These are phyloP conservation scores for Lycium barbarum DNA, from an alignment of 257 asterid species.

Conservation along the genomic window DNA sequence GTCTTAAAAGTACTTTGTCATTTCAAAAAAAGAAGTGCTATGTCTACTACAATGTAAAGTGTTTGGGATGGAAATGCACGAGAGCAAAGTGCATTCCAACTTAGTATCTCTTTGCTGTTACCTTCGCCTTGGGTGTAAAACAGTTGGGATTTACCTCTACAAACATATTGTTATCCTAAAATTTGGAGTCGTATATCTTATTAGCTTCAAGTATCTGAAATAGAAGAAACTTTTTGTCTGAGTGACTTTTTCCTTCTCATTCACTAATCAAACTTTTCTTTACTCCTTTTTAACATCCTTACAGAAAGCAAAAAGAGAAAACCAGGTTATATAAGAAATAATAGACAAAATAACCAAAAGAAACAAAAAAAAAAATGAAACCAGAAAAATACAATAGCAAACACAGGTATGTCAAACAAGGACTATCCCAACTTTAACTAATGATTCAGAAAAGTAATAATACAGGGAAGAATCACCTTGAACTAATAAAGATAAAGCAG, in stretches of 20 bases:
- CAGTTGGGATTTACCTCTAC: background rate
- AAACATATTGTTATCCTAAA: background rate
- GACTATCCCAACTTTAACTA: background rate
- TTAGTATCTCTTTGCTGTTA: background rate
- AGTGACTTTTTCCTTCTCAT: background rate
- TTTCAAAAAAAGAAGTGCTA: background rate
- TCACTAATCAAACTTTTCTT: background rate
- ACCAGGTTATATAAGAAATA: background rate
- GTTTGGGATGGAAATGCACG: background rate
- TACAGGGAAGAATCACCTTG: constrained; percentile 54
- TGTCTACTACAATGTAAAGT: background rate
- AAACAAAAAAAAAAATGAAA: background rate
- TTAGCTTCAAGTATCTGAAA: constrained; percentile 4
- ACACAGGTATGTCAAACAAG: background rate
- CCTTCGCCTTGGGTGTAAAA: background rate
- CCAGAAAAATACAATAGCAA: background rate
- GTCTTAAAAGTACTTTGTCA: background rate
- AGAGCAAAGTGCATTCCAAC: constrained; percentile 6
- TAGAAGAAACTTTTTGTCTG: background rate
- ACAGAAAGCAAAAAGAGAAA: background rate
- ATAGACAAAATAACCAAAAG: background rate
- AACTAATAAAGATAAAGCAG: constrained; percentile 66
- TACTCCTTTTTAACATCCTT: background rate
- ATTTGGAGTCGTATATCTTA: background rate
- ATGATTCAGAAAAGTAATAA: background rate